Percentiles rank a stretch among this genome's conserved stretches.
phyloP scores from a whole-genome alignment of 495 filamentous ascomycete species.

The Alectoria sarmentosa region DNA sequence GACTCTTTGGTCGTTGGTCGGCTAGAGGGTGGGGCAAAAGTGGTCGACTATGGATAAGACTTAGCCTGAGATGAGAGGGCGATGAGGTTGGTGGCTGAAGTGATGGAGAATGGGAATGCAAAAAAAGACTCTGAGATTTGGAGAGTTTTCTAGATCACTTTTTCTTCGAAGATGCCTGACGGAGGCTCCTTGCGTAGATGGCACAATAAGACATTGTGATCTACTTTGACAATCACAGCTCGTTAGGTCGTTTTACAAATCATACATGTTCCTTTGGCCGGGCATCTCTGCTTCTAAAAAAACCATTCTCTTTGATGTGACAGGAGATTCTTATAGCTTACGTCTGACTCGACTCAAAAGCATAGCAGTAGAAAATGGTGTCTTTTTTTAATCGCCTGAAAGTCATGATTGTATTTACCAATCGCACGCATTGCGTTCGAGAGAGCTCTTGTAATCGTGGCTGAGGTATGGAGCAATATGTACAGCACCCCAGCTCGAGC shows the following conservation, averaged over 20 bases:
- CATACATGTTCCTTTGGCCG: background rate
- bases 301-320: too few species aligned
- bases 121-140: too few species aligned
- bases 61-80: too few species aligned
- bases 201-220: background rate
- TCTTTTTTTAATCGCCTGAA: background rate
- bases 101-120: too few species aligned
- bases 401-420: background rate
- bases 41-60: too few species aligned
- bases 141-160: background rate
- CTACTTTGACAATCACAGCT: background rate
- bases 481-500: constrained; percentile 6
- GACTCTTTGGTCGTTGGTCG: background rate
- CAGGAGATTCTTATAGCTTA: too few species aligned
- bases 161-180: background rate
- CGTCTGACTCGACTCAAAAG: too few species aligned
- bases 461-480: constrained; percentile 12
- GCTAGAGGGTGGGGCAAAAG: background rate
- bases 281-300: too few species aligned
- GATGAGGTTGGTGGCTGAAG: too few species aligned
- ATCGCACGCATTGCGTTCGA: background rate
- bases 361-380: too few species aligned
- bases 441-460: background rate
- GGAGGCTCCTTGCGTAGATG: constrained; percentile 1
- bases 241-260: background rate